Conservation (phyloP, 345 rosid genomes). For the Cardamine occulta region DNA sequence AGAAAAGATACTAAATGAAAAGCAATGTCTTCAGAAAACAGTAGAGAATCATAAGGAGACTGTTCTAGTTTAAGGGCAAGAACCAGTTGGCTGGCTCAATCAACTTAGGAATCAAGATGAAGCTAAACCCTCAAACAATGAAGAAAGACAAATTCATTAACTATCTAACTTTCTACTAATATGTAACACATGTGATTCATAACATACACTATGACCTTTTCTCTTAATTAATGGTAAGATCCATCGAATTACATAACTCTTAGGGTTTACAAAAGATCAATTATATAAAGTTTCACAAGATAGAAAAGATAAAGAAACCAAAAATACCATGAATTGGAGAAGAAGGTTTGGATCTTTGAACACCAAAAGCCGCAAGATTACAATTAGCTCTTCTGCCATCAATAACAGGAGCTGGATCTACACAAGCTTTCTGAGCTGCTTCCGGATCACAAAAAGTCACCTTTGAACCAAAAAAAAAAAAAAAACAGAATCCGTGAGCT, state of each 20-base stretch:
- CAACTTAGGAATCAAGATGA: conserved; percentile 2
- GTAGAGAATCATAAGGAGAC: conserved; percentile 2
- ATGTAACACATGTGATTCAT: conserved; percentile 10
- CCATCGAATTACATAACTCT: not conserved
- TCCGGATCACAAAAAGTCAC: conserved; percentile 95
- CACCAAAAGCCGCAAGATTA: conserved; percentile 93
- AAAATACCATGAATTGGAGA: conserved; percentile 81
- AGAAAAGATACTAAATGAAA: not conserved
- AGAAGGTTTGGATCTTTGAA: conserved; percentile 97
- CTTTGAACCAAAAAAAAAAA: conserved; percentile 34
- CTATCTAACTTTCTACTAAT: not conserved
- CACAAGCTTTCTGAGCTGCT: conserved; percentile 93
- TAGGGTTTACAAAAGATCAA: conserved; percentile 18
- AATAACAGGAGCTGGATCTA: conserved; percentile 92
- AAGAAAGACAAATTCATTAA: not conserved
- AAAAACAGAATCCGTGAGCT: conserved; percentile 20
- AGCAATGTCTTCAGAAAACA: conserved; percentile 4
- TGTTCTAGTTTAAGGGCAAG: too few species aligned
- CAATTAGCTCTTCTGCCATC: conserved; percentile 99
- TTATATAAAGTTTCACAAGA: too few species aligned
- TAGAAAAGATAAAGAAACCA: not conserved
- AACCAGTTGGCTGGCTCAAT: not conserved
- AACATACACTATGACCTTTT: not conserved
- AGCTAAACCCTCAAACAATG: conserved; percentile 12
- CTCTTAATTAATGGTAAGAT: not conserved